These are phyloP conservation scores for Exutisphaerella laricina DNA, from an alignment of 2,329 filamentous ascomycete genomes.

Conservation along the genomic window DNA sequence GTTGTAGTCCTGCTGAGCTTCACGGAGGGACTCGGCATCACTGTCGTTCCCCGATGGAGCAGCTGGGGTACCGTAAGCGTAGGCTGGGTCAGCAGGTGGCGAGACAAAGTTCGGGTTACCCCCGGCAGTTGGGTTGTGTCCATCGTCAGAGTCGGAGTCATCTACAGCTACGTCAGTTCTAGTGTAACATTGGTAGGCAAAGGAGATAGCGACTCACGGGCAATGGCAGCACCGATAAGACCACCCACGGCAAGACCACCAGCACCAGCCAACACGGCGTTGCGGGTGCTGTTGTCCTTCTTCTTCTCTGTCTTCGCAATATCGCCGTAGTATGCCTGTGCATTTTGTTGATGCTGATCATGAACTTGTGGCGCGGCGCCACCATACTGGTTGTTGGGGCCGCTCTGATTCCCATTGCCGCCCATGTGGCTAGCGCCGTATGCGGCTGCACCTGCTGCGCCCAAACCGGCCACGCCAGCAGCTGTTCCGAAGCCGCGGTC, in stretches of 20 bases:
- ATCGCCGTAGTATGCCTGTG: constrained; percentile 21
- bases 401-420: constrained; percentile 10
- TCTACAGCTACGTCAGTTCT: constrained; percentile 3
- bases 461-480: neutral
- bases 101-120: constrained; percentile 1
- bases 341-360: constrained; percentile 20
- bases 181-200: neutral
- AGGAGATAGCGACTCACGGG: constrained; percentile 16
- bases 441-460: neutral
- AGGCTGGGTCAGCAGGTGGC: constrained; percentile 3
- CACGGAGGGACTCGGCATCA: constrained; percentile 17
- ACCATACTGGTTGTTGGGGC: constrained; percentile 20
- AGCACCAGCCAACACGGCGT: constrained; percentile 51
- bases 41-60: constrained; percentile 12
- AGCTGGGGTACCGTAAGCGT: constrained; percentile 5
- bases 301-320: constrained; percentile 22
- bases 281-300: constrained; percentile 38
- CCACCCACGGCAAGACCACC: constrained; percentile 54
- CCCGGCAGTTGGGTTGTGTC: constrained; percentile 10
- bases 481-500: constrained; percentile 1
- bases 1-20: constrained; percentile 21
- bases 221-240: constrained; percentile 53
- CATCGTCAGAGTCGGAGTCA: constrained; percentile 16
- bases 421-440: constrained; percentile 8
- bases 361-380: constrained; percentile 18